These are phyloP conservation scores for Chlorella sp. DNA, from an alignment of 139 green algal species.

Conservation along the genomic window DNA sequence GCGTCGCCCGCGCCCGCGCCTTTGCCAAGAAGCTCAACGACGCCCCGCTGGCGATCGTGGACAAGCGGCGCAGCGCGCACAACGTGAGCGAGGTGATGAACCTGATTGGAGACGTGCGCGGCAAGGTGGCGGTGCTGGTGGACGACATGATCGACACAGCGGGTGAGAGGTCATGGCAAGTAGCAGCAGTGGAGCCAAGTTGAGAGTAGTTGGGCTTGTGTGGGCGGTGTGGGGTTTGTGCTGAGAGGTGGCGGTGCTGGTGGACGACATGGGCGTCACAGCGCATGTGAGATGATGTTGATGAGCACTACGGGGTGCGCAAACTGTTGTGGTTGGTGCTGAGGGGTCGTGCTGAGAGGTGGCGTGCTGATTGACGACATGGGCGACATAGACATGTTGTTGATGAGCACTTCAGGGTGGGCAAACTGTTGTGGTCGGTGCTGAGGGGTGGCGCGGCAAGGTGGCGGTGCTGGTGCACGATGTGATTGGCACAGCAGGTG, in stretches of 20 bases:
- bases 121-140: constrained; percentile 98
- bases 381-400: too few relatives aligned
- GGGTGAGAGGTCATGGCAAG: constrained; percentile 25
- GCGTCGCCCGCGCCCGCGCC: constrained; percentile 93
- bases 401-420: too few relatives aligned
- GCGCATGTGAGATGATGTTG: too few relatives aligned
- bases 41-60: constrained; percentile 97
- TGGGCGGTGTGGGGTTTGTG: too few relatives aligned
- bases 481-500: constrained; percentile 91
- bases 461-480: constrained; percentile 99
- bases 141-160: constrained; percentile 99
- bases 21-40: constrained; percentile 99
- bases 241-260: constrained; percentile 98
- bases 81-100: constrained; percentile 99
- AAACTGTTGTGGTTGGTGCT: too few relatives aligned
- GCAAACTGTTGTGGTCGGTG: too few relatives aligned
- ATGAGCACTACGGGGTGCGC: too few relatives aligned
- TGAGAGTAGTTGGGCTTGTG: too few relatives aligned
- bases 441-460: constrained; percentile 95
- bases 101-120: constrained; percentile 97
- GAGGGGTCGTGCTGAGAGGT: constrained; percentile 98
- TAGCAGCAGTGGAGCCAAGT: background rate
- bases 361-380: constrained; percentile 99
- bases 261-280: constrained; percentile 99
- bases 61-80: constrained; percentile 96